Evolutionary conservation across 129 eudicot species (phyloP).

Genomic region (Flaveria linearis): DNA sequence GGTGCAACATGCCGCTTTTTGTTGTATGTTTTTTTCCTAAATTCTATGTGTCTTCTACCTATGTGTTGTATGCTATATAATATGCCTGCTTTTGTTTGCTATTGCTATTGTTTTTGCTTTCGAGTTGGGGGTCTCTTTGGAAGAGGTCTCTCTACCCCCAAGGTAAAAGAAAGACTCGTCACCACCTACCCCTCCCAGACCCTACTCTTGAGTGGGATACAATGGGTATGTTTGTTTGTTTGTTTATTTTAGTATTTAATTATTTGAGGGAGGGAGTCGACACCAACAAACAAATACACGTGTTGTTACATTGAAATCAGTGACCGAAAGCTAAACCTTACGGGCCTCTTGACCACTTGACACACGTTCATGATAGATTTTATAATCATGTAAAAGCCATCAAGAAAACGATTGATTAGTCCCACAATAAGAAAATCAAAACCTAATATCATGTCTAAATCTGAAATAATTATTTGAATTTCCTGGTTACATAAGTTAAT

Average conservation of each 20-base stretch:
- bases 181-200: no score
- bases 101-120: no score
- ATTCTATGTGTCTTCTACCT: no score
- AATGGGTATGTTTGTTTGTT: no score
- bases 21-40: no score
- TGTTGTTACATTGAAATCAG: slow-evolving; percentile 3
- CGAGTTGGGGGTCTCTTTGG: no score
- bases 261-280: slow-evolving; percentile 8
- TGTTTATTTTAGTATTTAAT: not conserved
- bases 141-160: no score
- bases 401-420: slow-evolving; percentile 8
- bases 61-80: no score
- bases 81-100: no score
- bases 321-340: slow-evolving; percentile 4
- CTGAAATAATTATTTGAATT: not conserved
- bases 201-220: no score
- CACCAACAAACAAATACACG: slow-evolving; percentile 18
- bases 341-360: not conserved
- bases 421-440: not conserved
- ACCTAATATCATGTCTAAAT: slow-evolving; percentile 5
- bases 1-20: no score
- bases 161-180: no score
- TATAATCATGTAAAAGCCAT: slow-evolving; percentile 10
- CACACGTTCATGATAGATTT: slow-evolving; percentile 2
- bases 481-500: not conserved